These are phyloP conservation scores for Xylaria sp. DNA, from an alignment of 2,329 filamentous ascomycete genomes.

Conservation along the genomic window DNA sequence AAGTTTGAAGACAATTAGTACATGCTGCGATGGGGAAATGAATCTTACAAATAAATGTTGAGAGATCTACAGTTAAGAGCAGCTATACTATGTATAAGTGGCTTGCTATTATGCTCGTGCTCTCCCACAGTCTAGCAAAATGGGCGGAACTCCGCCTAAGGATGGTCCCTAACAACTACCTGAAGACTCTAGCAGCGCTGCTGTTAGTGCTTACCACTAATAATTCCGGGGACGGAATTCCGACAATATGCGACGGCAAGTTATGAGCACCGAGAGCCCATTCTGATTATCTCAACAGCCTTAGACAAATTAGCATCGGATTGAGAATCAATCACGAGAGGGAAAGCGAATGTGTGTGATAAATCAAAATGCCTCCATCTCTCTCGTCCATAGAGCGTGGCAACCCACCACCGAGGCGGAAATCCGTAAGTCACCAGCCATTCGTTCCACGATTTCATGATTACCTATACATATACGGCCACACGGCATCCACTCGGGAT, in stretches of 20 bases:
- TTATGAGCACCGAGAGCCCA: neutral
- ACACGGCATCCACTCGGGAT: no score
- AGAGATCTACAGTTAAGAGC: neutral
- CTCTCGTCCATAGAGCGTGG: slow-evolving; percentile 38
- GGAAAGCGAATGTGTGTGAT: neutral
- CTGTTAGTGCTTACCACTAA: slow-evolving; percentile 14
- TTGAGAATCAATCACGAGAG: neutral
- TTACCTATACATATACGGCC: neutral
- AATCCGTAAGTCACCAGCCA: slow-evolving; percentile 34
- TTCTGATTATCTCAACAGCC: neutral
- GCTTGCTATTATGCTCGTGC: neutral
- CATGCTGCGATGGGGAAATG: neutral
- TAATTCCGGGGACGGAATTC: slow-evolving; percentile 15
- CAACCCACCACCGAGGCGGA: slow-evolving; percentile 40
- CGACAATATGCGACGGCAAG: neutral
- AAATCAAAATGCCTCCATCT: slow-evolving; percentile 25
- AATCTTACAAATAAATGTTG: neutral
- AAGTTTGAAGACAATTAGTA: neutral
- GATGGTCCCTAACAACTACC: slow-evolving; percentile 20
- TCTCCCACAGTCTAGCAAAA: no score
- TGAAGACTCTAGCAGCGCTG: neutral
- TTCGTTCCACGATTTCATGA: neutral
- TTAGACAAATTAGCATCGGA: slow-evolving; percentile 5
- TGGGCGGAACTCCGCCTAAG: slow-evolving; percentile 33
- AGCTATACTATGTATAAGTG: neutral